Evolutionary conservation across 768 basidiomycete species (phyloP).

Genomic region (Serpula lacrymans): DNA sequence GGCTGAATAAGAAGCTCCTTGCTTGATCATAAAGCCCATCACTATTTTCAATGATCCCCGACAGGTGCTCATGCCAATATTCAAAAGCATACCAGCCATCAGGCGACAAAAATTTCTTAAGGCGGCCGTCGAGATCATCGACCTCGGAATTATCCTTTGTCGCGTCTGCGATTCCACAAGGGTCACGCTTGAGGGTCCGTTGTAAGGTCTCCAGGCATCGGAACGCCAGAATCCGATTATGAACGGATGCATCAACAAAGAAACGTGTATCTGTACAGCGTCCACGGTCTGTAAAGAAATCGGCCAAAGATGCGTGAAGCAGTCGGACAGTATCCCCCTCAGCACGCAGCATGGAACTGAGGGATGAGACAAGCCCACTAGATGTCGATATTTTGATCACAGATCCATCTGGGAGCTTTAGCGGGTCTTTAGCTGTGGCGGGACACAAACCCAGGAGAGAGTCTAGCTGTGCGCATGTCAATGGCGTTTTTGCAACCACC

Average conservation of each 20-base stretch:
- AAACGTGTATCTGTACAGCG: neutral
- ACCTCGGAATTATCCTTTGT: neutral
- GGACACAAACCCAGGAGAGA: neutral
- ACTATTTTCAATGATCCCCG: no score
- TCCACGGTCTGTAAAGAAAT: neutral
- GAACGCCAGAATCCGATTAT: neutral
- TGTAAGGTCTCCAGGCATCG: no score
- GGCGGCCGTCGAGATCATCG: neutral
- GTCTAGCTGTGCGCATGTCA: constrained; percentile 1
- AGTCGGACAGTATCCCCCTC: constrained; percentile 16
- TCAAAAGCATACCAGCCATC: no score
- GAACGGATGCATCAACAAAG: neutral
- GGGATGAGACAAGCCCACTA: no score
- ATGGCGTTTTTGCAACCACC: constrained; percentile 6
- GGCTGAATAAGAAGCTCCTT: no score
- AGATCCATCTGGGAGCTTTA: constrained; percentile 5
- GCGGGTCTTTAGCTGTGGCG: no score
- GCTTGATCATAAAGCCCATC: no score
- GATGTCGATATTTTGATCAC: neutral
- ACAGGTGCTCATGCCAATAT: no score
- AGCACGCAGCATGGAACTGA: no score
- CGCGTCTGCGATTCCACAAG: neutral
- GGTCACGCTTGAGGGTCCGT: neutral
- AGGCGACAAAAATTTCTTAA: no score
- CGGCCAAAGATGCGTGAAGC: constrained; percentile 24